These are phyloP conservation scores for Russula sp. DNA, from an alignment of 768 basidiomycete species.

Conservation along the genomic window DNA sequence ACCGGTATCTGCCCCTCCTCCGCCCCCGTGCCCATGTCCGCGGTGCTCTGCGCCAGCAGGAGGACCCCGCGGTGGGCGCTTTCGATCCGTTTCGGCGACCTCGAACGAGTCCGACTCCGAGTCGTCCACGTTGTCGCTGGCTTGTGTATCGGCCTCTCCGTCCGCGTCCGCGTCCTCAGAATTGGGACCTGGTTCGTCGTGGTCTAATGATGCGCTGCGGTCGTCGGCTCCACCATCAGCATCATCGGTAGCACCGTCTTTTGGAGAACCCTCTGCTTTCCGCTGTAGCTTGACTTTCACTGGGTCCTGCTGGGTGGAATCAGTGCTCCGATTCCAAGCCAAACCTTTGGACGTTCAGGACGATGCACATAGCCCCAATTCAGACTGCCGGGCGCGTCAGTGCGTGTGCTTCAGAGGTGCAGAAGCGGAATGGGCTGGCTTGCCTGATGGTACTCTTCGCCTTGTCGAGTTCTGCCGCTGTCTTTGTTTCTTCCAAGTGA, in stretches of 20 bases:
- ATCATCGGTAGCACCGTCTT: background rate
- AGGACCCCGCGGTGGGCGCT: background rate
- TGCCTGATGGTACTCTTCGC: conserved; percentile 31
- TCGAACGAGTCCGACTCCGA: conserved; percentile 17
- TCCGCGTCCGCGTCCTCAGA: conserved; percentile 1
- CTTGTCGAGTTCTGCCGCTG: conserved; percentile 27
- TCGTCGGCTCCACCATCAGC: background rate
- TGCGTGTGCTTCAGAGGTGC: background rate
- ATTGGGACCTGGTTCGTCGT: background rate
- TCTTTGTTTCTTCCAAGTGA: conserved; percentile 29
- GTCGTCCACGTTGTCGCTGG: background rate
- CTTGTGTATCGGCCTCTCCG: conserved; percentile 1
- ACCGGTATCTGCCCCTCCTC: background rate
- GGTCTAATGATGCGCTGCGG: background rate
- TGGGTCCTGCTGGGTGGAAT: conserved; percentile 24
- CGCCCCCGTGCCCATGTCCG: background rate
- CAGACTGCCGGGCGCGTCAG: conserved; percentile 18
- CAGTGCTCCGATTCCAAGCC: background rate
- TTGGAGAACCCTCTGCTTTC: background rate
- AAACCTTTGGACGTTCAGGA: background rate
- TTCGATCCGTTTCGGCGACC: conserved; percentile 5
- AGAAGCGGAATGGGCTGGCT: conserved; percentile 10
- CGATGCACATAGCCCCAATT: conserved; percentile 31
- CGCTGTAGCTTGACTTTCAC: conserved; percentile 25
- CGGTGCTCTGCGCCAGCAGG: background rate